Percentiles rank a stretch among this genome's conserved stretches.
phyloP scores from a whole-genome alignment of 202 grass and related monocot genomes.

The Alloteropsis angusta region DNA sequence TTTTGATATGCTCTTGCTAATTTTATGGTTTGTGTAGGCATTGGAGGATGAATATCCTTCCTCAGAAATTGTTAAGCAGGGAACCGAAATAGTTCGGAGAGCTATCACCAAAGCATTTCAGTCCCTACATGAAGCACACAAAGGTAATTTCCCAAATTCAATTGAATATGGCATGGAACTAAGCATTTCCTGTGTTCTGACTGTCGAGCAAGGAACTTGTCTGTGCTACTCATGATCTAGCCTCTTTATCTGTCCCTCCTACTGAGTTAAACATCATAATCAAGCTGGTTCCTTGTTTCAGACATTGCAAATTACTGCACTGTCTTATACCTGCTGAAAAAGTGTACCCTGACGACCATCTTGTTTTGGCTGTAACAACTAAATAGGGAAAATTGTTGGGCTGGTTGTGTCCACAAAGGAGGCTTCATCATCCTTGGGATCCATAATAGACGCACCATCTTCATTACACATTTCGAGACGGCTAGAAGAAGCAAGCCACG shows the following conservation, averaged over 20 bases:
- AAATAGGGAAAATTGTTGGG: slow-evolving; percentile 76
- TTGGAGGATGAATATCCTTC: slow-evolving; percentile 63
- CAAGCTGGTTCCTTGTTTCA: neutral
- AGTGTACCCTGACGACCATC: neutral
- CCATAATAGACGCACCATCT: slow-evolving; percentile 52
- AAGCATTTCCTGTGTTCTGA: neutral
- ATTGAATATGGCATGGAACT: neutral
- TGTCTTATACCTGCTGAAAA: neutral
- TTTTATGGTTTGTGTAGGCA: slow-evolving; percentile 43
- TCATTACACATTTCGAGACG: slow-evolving; percentile 52
- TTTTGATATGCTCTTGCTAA: neutral
- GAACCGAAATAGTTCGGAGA: slow-evolving; percentile 55
- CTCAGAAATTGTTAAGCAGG: slow-evolving; percentile 52
- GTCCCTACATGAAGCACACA: slow-evolving; percentile 52
- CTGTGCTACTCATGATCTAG: neutral
- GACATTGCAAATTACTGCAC: neutral
- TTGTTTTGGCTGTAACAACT: slow-evolving; percentile 16
- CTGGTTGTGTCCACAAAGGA: slow-evolving; percentile 51
- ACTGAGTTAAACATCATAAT: neutral
- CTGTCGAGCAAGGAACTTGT: neutral
- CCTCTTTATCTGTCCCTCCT: too few relatives aligned
- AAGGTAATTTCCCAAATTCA: slow-evolving; percentile 29
- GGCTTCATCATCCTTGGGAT: slow-evolving; percentile 33
- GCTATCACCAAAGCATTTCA: slow-evolving; percentile 66
- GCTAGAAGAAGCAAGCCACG: slow-evolving; percentile 57